Base-by-base conservation (phyloP, 106 monocot species). In the Apostasia shenzhenica region DNA sequence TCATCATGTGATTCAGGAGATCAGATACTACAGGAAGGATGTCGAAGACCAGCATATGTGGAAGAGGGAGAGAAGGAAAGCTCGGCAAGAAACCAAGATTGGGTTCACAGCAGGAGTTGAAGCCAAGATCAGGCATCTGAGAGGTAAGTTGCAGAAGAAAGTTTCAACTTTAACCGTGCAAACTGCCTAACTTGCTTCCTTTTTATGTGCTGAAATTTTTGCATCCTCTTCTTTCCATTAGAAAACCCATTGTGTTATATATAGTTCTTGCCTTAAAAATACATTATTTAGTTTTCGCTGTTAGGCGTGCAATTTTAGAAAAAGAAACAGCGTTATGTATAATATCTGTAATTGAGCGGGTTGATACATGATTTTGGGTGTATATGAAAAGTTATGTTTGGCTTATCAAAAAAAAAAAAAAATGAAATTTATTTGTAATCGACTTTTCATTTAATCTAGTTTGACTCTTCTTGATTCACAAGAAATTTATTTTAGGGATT, bases 1-100 rank as follows among this genome's bases (percentile, higher is more conserved):
- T 45, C 88, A 88, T 63, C 81, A 88, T 57, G 76, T 76, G 41
- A 84, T 88, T n/a, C 88, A 88, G 56, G 84, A 83, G 81, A 84
- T 88, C 54, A 81, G 79, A 45, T 64, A 88, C 65, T 72, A 63
- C 45, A 78, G 73, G 75, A 81, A 75, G 72, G 85, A 81, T 71
- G 69, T 74, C 12, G 61, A 77, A 53, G 85, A 81, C 45, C 77
- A 78, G 45, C 6, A 50, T n/a, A 85, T 85, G 85, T 85, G 85
- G 85, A 80, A 70, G 39, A 78, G 77, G 67, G 85, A 81, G 56
- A 59, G 59, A 8, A 81, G 78, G 1, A 85, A 78, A 57, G 85
- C 85, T 2, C 67, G 85, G 67, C 61, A 74, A 54, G 52, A 71
- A 54, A 85, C 81, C 1, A 81, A 81, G 74, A 78, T 85, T 57